Evolutionary conservation across 2,329 filamentous ascomycete species (phyloP), one percentile per base, ranked within the genome.

Genomic region (Colletotrichum salicis): DNA sequence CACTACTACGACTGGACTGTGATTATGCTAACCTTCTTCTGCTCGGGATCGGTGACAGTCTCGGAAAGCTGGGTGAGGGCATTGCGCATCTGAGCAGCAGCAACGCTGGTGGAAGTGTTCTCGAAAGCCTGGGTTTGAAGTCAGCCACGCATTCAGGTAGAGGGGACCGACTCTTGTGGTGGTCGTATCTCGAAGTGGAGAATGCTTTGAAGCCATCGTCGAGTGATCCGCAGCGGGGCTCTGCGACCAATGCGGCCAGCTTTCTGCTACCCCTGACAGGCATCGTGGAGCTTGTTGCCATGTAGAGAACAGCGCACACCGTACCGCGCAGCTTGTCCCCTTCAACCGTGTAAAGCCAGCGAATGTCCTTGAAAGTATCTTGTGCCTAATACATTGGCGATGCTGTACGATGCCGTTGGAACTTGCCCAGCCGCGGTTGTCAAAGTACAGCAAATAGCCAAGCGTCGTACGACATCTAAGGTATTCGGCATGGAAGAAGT

Each of bases 11-110:
- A n/a, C 2, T 45, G 15, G 11, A 31, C 12, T 15, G 13, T 61
- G 4, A 6, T 33, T 19, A 29, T 65, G 77, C 85, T 78, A 86
- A 95, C 95, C 93, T 97, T 96, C 85, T 94, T 94, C 82, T 93
- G 85, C 74, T 91, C 86, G 68, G 93, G 88, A 81, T 98, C 95
- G 79, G 91, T 90, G 82, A 98, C 95, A 11, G 92, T 93, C 86
- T 99, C 96, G 78, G 94, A 90, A 75, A 99, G 92, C 83, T 92
- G 92, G 83, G 97, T 98, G 82, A 99, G 89, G 74, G 94, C 90
- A 89, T 99, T 99, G 85, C 96, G 94, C 96, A 99, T 99, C 88
- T 99, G 96, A 73, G 95, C 97, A 68, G 96, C 96, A 74, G 96
- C 96, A 76, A 99, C 96, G 79, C 94, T 98, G 80, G 96, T 99